phyloP scores from a whole-genome alignment of 2,329 filamentous ascomycete genomes.

The Capronia americana region DNA sequence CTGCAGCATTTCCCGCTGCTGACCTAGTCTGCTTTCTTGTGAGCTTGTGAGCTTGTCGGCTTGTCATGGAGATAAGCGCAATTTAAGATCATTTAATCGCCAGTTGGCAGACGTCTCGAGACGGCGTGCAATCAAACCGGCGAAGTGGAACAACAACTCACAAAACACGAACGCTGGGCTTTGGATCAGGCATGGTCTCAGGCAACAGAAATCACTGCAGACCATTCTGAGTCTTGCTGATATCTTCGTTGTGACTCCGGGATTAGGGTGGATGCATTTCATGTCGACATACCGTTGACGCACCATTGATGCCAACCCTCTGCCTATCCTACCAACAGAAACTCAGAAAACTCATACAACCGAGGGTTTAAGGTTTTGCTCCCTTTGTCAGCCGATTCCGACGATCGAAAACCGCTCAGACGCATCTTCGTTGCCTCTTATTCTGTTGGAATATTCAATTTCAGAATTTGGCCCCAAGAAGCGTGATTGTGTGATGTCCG shows the following conservation, averaged over 20 bases:
- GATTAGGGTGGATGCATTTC: neutral
- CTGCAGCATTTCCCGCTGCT: no score
- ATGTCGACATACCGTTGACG: neutral
- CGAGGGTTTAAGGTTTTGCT: slow-evolving; percentile 1
- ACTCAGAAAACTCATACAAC: neutral
- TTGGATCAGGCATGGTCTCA: no score
- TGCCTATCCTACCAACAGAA: neutral
- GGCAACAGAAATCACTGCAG: neutral
- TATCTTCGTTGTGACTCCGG: neutral
- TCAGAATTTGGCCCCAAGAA: neutral
- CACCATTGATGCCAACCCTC: neutral
- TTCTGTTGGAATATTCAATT: neutral
- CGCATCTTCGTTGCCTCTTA: neutral
- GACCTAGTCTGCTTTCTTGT: no score
- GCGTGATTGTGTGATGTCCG: neutral
- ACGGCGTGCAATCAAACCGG: no score
- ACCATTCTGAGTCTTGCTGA: neutral
- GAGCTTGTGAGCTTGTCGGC: no score
- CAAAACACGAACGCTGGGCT: no score
- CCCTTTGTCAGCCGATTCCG: neutral
- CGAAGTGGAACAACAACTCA: no score
- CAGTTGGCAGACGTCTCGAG: no score
- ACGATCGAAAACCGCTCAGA: neutral
- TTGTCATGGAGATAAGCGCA: no score
- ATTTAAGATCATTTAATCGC: no score